phyloP scores from a whole-genome alignment of 495 filamentous ascomycete genomes.

The Penicillium simplicissimum region DNA sequence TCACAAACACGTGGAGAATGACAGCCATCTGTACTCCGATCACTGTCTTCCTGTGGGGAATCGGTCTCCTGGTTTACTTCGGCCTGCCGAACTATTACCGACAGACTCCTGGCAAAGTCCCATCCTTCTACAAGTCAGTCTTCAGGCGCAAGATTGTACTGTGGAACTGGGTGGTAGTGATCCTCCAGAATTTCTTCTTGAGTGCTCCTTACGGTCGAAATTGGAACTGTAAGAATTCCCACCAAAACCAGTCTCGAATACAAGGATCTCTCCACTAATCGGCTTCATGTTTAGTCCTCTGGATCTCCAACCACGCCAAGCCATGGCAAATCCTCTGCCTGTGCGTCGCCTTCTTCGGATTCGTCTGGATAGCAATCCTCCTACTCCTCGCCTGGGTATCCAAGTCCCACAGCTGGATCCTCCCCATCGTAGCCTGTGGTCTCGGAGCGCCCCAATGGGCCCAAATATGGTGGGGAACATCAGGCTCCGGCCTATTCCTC shows the following conservation, averaged over 20 bases:
- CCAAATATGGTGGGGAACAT: conserved; percentile 55
- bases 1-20: conserved; percentile 51
- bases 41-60: conserved; percentile 41
- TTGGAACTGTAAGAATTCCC: conserved; percentile 43
- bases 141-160: conserved; percentile 51
- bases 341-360: conserved; percentile 46
- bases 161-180: conserved; percentile 51
- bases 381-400: conserved; percentile 44
- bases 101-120: conserved; percentile 66
- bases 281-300: conserved; percentile 36
- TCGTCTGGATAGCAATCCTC: conserved; percentile 44
- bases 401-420: conserved; percentile 51
- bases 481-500: conserved; percentile 46
- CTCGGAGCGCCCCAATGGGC: conserved; percentile 53
- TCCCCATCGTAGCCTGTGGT: conserved; percentile 52
- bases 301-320: conserved; percentile 48
- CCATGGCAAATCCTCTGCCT: conserved; percentile 48
- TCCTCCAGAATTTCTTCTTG: conserved; percentile 52
- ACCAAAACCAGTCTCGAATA: neutral
- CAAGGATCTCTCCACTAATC: neutral
- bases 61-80: conserved; percentile 45
- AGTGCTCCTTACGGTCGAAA: conserved; percentile 53
- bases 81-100: conserved; percentile 54
- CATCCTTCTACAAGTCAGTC: conserved; percentile 53
- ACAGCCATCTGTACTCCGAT: conserved; percentile 49